These are phyloP conservation scores for Moesziomyces sp. DNA, from an alignment of 1,284 basidiomycete genomes.

Conservation along the genomic window DNA sequence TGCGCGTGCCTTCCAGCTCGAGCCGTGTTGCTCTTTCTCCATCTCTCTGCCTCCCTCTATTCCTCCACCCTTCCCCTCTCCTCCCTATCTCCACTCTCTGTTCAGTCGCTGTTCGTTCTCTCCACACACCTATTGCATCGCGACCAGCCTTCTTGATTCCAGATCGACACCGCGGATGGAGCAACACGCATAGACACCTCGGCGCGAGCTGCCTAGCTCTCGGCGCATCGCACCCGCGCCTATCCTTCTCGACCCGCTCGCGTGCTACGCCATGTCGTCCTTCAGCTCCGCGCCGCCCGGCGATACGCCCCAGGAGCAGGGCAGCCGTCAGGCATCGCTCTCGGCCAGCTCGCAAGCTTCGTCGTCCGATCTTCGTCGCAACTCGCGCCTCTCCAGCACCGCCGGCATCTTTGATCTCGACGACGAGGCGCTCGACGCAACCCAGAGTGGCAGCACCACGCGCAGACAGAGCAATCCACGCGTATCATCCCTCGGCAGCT, in stretches of 20 bases:
- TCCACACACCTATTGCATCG: not conserved
- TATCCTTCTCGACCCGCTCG: not conserved
- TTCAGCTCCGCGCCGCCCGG: slow-evolving; percentile 33
- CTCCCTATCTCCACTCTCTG: not conserved
- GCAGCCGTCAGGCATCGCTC: slow-evolving; percentile 32
- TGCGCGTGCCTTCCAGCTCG: too few relatives aligned
- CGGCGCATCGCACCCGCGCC: not conserved
- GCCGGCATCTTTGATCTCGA: slow-evolving; percentile 59
- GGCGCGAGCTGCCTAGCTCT: not conserved
- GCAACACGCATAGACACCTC: not conserved
- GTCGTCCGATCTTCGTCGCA: slow-evolving; percentile 23
- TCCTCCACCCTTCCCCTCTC: too few relatives aligned
- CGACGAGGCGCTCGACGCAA: slow-evolving; percentile 30
- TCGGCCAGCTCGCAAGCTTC: slow-evolving; percentile 44
- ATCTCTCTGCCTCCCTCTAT: too few relatives aligned
- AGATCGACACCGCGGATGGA: not conserved
- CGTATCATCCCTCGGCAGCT: slow-evolving; percentile 28
- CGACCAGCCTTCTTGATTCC: not conserved
- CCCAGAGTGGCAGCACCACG: slow-evolving; percentile 10
- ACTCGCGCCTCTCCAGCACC: slow-evolving; percentile 47
- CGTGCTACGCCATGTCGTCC: slow-evolving; percentile 18
- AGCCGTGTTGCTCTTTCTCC: too few relatives aligned
- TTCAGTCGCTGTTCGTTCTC: not conserved
- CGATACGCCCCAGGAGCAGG: slow-evolving; percentile 14
- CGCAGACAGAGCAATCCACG: slow-evolving; percentile 31